Evolutionary conservation across 495 filamentous ascomycete species (phyloP).

Genomic region (Copromyces sp.): DNA sequence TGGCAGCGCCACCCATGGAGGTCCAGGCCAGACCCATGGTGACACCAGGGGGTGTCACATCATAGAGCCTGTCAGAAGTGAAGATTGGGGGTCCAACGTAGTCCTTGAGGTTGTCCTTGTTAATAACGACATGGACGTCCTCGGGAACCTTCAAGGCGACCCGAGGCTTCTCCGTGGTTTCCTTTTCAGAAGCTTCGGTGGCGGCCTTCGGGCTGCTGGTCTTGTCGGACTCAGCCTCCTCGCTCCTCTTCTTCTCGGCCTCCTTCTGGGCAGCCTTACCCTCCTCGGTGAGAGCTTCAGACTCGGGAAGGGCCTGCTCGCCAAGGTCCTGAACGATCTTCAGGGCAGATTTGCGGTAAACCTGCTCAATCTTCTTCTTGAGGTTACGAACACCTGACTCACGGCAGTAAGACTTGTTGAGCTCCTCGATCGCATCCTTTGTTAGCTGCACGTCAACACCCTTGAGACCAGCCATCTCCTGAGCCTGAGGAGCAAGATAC

Average conservation of each 20-base stretch:
- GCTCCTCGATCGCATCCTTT: slow-evolving; percentile 79
- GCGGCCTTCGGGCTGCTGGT: not conserved
- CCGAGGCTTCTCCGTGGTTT: slow-evolving; percentile 56
- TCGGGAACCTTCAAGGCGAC: slow-evolving; percentile 79
- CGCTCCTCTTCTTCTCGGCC: slow-evolving; percentile 16
- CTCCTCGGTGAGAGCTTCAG: slow-evolving; percentile 75
- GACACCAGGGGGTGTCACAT: slow-evolving; percentile 89
- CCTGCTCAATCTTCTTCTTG: slow-evolving; percentile 99
- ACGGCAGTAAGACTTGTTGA: slow-evolving; percentile 97
- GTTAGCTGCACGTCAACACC: slow-evolving; percentile 77
- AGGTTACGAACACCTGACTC: slow-evolving; percentile 95
- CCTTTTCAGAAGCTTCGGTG: slow-evolving; percentile 17
- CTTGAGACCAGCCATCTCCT: slow-evolving; percentile 83
- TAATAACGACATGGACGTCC: slow-evolving; percentile 75
- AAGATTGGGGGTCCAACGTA: slow-evolving; percentile 96
- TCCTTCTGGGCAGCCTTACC: slow-evolving; percentile 74
- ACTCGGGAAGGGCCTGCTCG: slow-evolving; percentile 73
- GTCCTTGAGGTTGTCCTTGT: slow-evolving; percentile 86
- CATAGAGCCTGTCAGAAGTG: slow-evolving; percentile 91
- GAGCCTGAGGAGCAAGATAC: slow-evolving; percentile 85
- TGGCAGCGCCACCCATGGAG: slow-evolving; percentile 88
- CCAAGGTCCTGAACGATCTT: slow-evolving; percentile 95
- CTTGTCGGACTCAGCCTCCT: slow-evolving; percentile 11
- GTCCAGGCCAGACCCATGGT: slow-evolving; percentile 99
- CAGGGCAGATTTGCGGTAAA: slow-evolving; percentile 92